Evolutionary conservation across 805 yeast species (phyloP).

Genomic region (Sugiyamaella americana): DNA sequence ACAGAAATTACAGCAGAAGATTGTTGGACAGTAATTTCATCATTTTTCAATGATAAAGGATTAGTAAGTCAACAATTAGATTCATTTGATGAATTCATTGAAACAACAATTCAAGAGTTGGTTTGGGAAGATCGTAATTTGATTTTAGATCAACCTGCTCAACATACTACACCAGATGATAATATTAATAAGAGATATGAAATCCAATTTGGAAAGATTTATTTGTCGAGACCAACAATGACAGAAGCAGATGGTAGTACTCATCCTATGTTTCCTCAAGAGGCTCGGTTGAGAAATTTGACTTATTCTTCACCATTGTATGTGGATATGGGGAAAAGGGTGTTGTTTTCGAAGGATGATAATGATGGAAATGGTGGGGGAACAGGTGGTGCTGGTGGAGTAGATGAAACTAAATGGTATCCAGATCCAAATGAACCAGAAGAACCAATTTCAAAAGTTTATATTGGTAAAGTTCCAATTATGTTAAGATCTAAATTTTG

Average conservation of each 20-base stretch:
- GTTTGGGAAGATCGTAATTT: conserved; percentile 93
- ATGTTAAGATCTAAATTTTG: conserved; percentile 97
- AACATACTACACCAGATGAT: conserved; percentile 87
- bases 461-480: conserved; percentile 94
- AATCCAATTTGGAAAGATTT: conserved; percentile 96
- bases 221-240: conserved; percentile 93
- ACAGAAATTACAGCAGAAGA: conserved; percentile 90
- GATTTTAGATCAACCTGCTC: conserved; percentile 96
- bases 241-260: conserved; percentile 99
- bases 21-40: conserved; percentile 97
- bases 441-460: conserved; percentile 71
- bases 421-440: conserved; percentile 56
- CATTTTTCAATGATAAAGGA: conserved; percentile 95
- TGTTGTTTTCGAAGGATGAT: conserved; percentile 76
- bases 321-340: conserved; percentile 90
- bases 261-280: conserved; percentile 97
- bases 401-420: conserved; percentile 43
- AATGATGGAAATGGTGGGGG: conserved; percentile 32
- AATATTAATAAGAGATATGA: conserved; percentile 88
- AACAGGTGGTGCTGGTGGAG: conserved; percentile 24
- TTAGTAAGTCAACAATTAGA: conserved; percentile 96
- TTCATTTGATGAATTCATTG: conserved; percentile 96
- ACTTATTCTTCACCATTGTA: conserved; percentile 95
- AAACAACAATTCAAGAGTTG: conserved; percentile 91
- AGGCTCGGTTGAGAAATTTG: conserved; percentile 91